phyloP scores from a whole-genome alignment of 257 asterid genomes.

The Nicotiana otophora region DNA sequence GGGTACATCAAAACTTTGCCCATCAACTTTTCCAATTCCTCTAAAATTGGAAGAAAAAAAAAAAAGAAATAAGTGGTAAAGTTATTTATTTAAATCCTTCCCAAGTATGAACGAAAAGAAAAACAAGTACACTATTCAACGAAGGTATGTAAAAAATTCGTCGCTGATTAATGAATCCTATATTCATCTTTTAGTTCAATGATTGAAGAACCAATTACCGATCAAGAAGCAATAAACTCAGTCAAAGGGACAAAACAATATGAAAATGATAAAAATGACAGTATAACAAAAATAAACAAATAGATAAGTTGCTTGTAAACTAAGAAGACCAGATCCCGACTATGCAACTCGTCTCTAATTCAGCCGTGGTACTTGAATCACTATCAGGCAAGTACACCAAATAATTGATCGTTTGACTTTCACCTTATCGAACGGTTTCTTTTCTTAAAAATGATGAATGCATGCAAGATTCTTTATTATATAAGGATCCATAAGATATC shows the following conservation, averaged over 20 bases:
- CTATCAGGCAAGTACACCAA: neutral
- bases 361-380: neutral
- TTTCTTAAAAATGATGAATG: neutral
- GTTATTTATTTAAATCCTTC: neutral
- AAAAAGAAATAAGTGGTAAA: neutral
- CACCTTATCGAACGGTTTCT: neutral
- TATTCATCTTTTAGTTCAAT: neutral
- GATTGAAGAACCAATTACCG: neutral
- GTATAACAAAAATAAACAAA: neutral
- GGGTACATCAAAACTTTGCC: neutral
- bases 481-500: too few species aligned
- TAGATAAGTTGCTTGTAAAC: neutral
- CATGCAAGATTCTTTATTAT: neutral
- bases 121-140: neutral
- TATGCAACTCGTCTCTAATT: too few species aligned
- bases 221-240: neutral
- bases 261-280: neutral
- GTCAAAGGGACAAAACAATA: neutral
- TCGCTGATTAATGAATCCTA: neutral
- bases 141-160: neutral
- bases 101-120: neutral
- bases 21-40: neutral
- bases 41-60: neutral
- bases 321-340: neutral
- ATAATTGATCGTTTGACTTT: neutral